Percentiles rank a stretch among this genome's conserved stretches.
Conservation (phyloP, 495 filamentous ascomycete species). For the Massariosphaeria phaeospora region DNA sequence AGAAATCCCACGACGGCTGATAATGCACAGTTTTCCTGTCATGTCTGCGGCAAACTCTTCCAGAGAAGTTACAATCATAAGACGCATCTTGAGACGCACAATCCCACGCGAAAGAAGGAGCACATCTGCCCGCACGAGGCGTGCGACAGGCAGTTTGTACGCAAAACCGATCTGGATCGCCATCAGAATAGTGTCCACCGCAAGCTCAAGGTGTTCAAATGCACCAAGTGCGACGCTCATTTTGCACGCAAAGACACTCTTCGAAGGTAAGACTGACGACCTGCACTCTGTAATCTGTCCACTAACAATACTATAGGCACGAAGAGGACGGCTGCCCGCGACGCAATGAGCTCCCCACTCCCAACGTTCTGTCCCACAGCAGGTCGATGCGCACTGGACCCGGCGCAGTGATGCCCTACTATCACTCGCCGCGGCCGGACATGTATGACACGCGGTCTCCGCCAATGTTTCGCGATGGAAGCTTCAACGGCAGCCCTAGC, state of each 20-base stretch:
- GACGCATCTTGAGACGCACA: slow-evolving; percentile 84
- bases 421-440: slow-evolving; percentile 16
- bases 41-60: slow-evolving; percentile 73
- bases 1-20: slow-evolving; percentile 63
- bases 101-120: slow-evolving; percentile 65
- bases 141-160: slow-evolving; percentile 70
- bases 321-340: slow-evolving; percentile 76
- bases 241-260: slow-evolving; percentile 84
- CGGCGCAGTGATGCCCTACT: slow-evolving; percentile 11
- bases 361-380: slow-evolving; percentile 2
- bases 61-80: slow-evolving; percentile 86
- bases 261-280: slow-evolving; percentile 53
- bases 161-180: slow-evolving; percentile 79
- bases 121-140: slow-evolving; percentile 60
- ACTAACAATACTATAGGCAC: slow-evolving; percentile 50
- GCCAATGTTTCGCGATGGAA: slow-evolving; percentile 25
- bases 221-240: slow-evolving; percentile 63
- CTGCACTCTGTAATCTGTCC: neutral
- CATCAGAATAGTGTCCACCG: slow-evolving; percentile 67
- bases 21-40: slow-evolving; percentile 73
- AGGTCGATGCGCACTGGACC: slow-evolving; percentile 11
- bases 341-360: slow-evolving; percentile 53
- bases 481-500: slow-evolving; percentile 17
- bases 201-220: slow-evolving; percentile 56
- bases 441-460: slow-evolving; percentile 19